phyloP scores from a whole-genome alignment of 495 filamentous ascomycete genomes.

The Tuber microsphaerosporum region DNA sequence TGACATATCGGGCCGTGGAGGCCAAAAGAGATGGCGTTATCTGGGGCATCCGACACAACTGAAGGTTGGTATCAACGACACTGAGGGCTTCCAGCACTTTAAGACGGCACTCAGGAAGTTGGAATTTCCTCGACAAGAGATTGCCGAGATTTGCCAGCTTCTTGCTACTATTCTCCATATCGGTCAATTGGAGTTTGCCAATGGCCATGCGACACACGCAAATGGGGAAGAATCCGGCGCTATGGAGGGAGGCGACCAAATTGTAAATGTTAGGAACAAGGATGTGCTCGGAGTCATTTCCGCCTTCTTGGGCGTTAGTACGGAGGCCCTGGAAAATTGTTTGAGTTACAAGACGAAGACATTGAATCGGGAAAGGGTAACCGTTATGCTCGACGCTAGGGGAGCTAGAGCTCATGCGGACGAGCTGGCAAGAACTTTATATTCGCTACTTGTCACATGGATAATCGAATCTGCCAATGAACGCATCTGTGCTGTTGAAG shows the following conservation, averaged over 20 bases:
- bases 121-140: slow-evolving; percentile 85
- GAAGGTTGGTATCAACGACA: slow-evolving; percentile 92
- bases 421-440: slow-evolving; percentile 84
- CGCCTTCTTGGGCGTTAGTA: slow-evolving; percentile 79
- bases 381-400: slow-evolving; percentile 88
- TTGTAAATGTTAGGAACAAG: slow-evolving; percentile 86
- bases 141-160: slow-evolving; percentile 93
- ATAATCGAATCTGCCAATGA: slow-evolving; percentile 90
- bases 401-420: slow-evolving; percentile 88
- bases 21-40: slow-evolving; percentile 83
- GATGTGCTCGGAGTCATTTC: slow-evolving; percentile 79
- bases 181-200: slow-evolving; percentile 87
- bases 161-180: slow-evolving; percentile 87
- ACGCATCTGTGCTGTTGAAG: slow-evolving; percentile 76
- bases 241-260: slow-evolving; percentile 80
- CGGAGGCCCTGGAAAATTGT: slow-evolving; percentile 72
- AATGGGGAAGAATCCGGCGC: slow-evolving; percentile 87
- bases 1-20: slow-evolving; percentile 48
- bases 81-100: slow-evolving; percentile 92
- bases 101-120: slow-evolving; percentile 90
- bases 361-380: slow-evolving; percentile 86
- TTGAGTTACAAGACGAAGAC: slow-evolving; percentile 94
- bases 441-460: slow-evolving; percentile 90
- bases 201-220: slow-evolving; percentile 65
- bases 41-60: slow-evolving; percentile 92